Evolutionary conservation across 441 rosid genomes (phyloP), one percentile per base, ranked within the genome.

Genomic region (Capsella rubella): DNA sequence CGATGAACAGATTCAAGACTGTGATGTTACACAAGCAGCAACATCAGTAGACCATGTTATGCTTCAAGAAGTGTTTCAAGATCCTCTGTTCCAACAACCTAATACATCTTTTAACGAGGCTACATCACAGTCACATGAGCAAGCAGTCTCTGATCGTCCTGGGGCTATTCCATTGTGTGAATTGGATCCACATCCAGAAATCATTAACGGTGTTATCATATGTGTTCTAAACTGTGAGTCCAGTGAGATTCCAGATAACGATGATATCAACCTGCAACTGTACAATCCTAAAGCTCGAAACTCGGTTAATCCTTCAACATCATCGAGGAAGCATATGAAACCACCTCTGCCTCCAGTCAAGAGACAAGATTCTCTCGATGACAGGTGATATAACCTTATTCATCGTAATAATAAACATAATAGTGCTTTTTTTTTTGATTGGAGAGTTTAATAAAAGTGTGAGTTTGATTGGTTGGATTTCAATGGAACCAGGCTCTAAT

Each of bases 131-230:
- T 21, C 25, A 21, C 1, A 21, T 21, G 25, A 21, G 25, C 25
- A 21, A 21, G 25, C 1, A 21, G 25, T 21, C 25, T 21, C 25
- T 21, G 25, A 21, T 21, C 25, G 2, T 21, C 25, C 25, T 21
- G 25, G 25, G 25, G 25, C 12, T 49, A 58, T 4, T 66, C 40
- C 31, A 39, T 6, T 29, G 29, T 52, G 39, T 58, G 18, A 29
- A 18, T 21, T 55, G 37, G 71, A 69, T 39, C 79, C 66, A 53
- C 74, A 68, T 75, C 74, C 74, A n/a, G 64, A 75, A 42, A 55
- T 68, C 64, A 13, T 35, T 6, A 32, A 75, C 16, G 70, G 79
- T 69, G 52, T 62, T 27, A 25, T 62, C 46, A 69, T 37, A 28
- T 76, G 79, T 43, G 3, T 4, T 15, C 1, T 56, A 70, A 76